Evolutionary conservation across 306 rosid species (phyloP), one percentile per base, ranked within the genome.

Genomic region (Glycine tomentella): DNA sequence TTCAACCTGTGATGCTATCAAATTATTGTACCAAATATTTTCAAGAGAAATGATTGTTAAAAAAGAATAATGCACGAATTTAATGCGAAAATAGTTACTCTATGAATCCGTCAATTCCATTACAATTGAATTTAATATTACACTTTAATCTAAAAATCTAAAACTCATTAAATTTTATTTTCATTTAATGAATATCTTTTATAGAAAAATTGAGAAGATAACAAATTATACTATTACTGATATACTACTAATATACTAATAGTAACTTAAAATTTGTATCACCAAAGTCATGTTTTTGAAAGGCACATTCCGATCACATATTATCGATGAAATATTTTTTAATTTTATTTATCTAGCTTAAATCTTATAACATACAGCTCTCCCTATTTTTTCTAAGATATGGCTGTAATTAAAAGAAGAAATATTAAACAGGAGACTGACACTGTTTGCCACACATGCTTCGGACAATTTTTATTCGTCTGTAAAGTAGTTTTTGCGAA

Each of bases 401-500:
- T 45, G 59, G 1, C 14, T 52, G 55, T 50, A 78, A 78, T n/a
- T 78, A 40, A 62, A 38, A 16, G 42, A 59, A 15, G 9, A 11
- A 34, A 58, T 46, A 45, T 80, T 33, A 36, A 3, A 36, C 40
- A 49, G 33, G 74, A 65, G 52, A 65, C 44, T 46, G 50, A 80
- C 81, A 80, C 81, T 42, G 62, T 73, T 66, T 48, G 15, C 3
- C 12, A 5, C 78, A 80, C 84, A 75, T 76, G 87, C 20, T 80
- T 53, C 13, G 48, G 46, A 62, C 70, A 68, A 52, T 15, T 78
- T 15, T 49, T 55, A 77, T 79, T 85, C 76, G 6, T 53, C 3
- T 7, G 12, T 15, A 31, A 58, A 73, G 78, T 68, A 57, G 72
- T 15, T 82, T 53, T 20, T 66, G 75, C 17, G 73, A 73, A 71